phyloP scores from a whole-genome alignment of 179 eudicot genomes.

The Silene noctiflora region DNA sequence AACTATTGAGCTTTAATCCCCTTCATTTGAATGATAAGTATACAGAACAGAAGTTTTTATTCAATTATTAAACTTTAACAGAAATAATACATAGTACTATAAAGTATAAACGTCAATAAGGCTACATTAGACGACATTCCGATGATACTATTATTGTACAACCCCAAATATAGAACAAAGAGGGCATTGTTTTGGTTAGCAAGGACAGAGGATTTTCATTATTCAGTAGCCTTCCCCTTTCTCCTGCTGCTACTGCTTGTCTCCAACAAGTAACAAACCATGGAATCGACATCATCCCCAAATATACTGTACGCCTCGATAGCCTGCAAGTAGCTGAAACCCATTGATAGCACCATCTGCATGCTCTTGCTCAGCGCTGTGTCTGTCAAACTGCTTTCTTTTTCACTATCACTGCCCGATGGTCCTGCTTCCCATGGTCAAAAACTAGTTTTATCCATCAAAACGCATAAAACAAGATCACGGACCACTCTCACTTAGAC shows the following conservation, averaged over 20 bases:
- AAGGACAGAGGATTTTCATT: not conserved
- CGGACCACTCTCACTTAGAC: not conserved
- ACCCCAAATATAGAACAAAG: not conserved
- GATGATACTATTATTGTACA: conserved; percentile 2
- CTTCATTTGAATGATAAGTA: too few species aligned
- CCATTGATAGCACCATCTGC: conserved; percentile 88
- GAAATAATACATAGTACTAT: conserved; percentile 4
- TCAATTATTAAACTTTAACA: not conserved
- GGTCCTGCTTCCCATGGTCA: conserved; percentile 43
- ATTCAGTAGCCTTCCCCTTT: conserved; percentile 85
- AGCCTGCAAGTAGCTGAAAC: conserved; percentile 86
- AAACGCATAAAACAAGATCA: not conserved
- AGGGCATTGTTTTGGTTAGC: not conserved
- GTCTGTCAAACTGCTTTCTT: conserved; percentile 29
- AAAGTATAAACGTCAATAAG: not conserved
- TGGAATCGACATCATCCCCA: conserved; percentile 91
- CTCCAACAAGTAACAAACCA: conserved; percentile 85
- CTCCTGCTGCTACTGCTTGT: conserved; percentile 70
- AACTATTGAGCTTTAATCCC: too few species aligned
- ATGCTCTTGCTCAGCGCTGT: conserved; percentile 56
- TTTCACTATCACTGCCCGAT: conserved; percentile 50
- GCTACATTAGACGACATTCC: conserved; percentile 9
- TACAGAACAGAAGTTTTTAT: not conserved
- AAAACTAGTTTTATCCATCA: not conserved
- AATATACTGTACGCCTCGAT: conserved; percentile 88